Evolutionary conservation across 2,329 filamentous ascomycete species (phyloP).

Genomic region (Pestalotiopsis sp.): DNA sequence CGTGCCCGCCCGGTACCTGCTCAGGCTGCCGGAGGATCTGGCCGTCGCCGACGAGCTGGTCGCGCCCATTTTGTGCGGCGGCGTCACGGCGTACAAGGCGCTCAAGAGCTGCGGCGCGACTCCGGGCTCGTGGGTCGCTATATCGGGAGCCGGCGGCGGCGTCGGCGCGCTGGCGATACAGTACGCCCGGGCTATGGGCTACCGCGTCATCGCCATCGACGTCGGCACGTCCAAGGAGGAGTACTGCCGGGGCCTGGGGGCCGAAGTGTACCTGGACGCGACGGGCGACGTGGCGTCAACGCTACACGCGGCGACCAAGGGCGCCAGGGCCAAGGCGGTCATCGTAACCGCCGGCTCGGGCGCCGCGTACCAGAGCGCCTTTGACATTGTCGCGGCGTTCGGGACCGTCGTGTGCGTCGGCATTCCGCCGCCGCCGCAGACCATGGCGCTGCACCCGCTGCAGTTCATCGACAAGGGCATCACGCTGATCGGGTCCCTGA

Average conservation of each 20-base stretch:
- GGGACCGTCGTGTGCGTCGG: conserved; percentile 43
- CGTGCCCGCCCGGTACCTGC: conserved; percentile 36
- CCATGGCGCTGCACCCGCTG: conserved; percentile 35
- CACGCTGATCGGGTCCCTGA: conserved; percentile 35
- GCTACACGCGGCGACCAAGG: conserved; percentile 26
- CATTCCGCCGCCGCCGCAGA: conserved; percentile 31
- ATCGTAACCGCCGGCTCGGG: conserved; percentile 33
- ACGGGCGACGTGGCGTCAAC: conserved; percentile 24
- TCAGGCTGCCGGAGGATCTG: conserved; percentile 30
- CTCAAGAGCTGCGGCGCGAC: conserved; percentile 33
- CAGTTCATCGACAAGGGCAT: conserved; percentile 37
- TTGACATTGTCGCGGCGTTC: conserved; percentile 38
- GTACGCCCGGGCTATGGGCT: conserved; percentile 45
- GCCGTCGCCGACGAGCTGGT: conserved; percentile 36
- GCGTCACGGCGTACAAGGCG: conserved; percentile 46
- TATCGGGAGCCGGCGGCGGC: conserved; percentile 42
- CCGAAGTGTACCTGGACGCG: conserved; percentile 41
- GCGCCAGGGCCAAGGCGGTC: conserved; percentile 27
- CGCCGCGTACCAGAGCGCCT: conserved; percentile 35
- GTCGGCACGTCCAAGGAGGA: conserved; percentile 32
- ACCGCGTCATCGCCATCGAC: conserved; percentile 41
- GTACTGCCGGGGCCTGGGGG: conserved; percentile 33
- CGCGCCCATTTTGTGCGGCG: conserved; percentile 44
- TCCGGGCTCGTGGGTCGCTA: conserved; percentile 38
- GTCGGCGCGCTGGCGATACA: conserved; percentile 41